phyloP scores from a whole-genome alignment of 192 early-diverging fungal genomes.

The Cetraspora pellucida region DNA sequence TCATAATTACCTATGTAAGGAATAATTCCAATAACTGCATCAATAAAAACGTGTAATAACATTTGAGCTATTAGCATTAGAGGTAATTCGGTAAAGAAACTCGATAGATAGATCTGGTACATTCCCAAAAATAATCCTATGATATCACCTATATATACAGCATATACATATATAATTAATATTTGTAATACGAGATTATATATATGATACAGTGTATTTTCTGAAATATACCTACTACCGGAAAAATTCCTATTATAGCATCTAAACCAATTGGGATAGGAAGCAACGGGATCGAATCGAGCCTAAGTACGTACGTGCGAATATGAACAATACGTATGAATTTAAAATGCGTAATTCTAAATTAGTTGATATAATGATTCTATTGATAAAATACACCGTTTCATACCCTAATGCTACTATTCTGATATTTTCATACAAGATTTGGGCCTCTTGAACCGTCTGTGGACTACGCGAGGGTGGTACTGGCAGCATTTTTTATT shows the following conservation, averaged over 20 bases:
- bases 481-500: not conserved
- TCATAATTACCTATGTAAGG: not conserved
- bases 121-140: constrained; percentile 1
- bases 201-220: not conserved
- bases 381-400: not conserved
- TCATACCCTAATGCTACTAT: constrained; percentile 6
- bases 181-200: too few relatives aligned
- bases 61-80: not conserved
- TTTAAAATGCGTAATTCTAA: not conserved
- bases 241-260: constrained; percentile 3
- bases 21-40: constrained; percentile 12
- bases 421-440: constrained; percentile 11
- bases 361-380: not conserved
- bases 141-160: constrained; percentile 1
- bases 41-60: not conserved
- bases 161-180: too few relatives aligned
- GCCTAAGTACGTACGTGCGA: not conserved
- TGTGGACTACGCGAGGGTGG: not conserved
- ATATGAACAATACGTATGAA: not conserved
- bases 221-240: not conserved
- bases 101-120: constrained; percentile 14
- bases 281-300: not conserved
- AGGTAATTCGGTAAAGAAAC: not conserved
- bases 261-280: constrained; percentile 12
- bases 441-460: constrained; percentile 2